Conservation (phyloP, 495 filamentous ascomycete genomes). For the Penicillium crystallinum region DNA sequence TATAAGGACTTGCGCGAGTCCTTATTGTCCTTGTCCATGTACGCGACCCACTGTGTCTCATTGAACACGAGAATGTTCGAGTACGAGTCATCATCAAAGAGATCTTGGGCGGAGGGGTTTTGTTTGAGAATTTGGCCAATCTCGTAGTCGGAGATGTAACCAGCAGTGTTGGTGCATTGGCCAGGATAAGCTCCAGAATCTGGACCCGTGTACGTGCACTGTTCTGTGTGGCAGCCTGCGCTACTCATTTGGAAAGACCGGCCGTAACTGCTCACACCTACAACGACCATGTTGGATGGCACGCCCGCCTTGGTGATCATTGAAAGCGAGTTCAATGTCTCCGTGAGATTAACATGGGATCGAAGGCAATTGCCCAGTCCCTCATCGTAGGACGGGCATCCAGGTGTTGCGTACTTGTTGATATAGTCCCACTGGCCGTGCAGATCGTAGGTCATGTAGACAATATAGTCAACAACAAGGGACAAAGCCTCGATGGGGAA, state of each 20-base stretch:
- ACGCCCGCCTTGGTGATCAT: slow-evolving; percentile 51
- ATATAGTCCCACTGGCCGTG: slow-evolving; percentile 35
- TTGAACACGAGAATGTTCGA: background rate
- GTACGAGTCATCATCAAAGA: background rate
- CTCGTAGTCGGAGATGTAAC: slow-evolving; percentile 9
- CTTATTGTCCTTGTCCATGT: background rate
- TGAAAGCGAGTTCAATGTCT: background rate
- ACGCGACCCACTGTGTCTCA: background rate
- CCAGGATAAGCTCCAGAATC: background rate
- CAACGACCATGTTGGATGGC: slow-evolving; percentile 30
- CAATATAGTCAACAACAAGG: slow-evolving; percentile 24
- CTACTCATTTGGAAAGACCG: background rate
- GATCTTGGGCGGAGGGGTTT: background rate
- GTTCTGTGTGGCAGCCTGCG: slow-evolving; percentile 12
- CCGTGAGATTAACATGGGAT: slow-evolving; percentile 14
- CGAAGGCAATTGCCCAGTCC: slow-evolving; percentile 42
- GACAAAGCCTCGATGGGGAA: slow-evolving; percentile 25
- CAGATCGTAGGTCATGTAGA: slow-evolving; percentile 36
- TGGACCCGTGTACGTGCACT: slow-evolving; percentile 15
- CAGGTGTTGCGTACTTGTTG: slow-evolving; percentile 13
- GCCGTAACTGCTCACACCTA: background rate
- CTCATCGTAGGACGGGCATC: slow-evolving; percentile 28
- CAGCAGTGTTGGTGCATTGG: slow-evolving; percentile 10
- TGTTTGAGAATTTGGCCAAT: background rate
- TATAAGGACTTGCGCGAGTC: background rate